Percentiles rank a stretch among this genome's conserved stretches.
Evolutionary conservation across 2,329 filamentous ascomycete species (phyloP).

Genomic region (Apiospora arundinis): DNA sequence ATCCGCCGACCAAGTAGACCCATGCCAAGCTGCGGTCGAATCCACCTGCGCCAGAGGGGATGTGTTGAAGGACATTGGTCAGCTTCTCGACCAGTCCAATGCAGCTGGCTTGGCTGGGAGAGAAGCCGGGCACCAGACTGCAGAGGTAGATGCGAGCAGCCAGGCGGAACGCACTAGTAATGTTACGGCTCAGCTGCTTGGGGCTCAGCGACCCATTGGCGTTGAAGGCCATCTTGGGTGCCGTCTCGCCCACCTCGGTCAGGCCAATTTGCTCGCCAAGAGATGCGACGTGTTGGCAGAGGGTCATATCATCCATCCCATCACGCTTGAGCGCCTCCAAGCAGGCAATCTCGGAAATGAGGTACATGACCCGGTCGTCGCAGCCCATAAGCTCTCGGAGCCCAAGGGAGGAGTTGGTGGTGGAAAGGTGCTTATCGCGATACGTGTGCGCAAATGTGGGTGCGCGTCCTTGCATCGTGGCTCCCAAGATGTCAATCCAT

Average conservation of each 20-base stretch:
- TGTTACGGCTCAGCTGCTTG: slow-evolving; percentile 84
- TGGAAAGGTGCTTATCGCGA: slow-evolving; percentile 86
- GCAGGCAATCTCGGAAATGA: slow-evolving; percentile 97
- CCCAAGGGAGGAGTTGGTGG: slow-evolving; percentile 66
- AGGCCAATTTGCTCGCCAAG: slow-evolving; percentile 85
- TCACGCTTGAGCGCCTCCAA: slow-evolving; percentile 86
- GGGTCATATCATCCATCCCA: slow-evolving; percentile 82
- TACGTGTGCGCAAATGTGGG: slow-evolving; percentile 95
- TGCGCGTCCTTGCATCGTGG: slow-evolving; percentile 86
- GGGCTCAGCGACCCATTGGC: slow-evolving; percentile 78
- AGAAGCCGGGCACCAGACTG: slow-evolving; percentile 89
- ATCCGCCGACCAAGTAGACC: slow-evolving; percentile 89
- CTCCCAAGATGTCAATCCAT: slow-evolving; percentile 97
- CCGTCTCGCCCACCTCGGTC: slow-evolving; percentile 71
- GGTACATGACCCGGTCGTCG: slow-evolving; percentile 95
- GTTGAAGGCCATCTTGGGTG: slow-evolving; percentile 66
- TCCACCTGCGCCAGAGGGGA: slow-evolving; percentile 80
- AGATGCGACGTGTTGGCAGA: slow-evolving; percentile 89
- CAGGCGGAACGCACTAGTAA: slow-evolving; percentile 88
- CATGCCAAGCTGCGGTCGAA: slow-evolving; percentile 92
- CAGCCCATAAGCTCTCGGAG: slow-evolving; percentile 96
- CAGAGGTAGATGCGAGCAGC: slow-evolving; percentile 97
- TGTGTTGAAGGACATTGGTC: slow-evolving; percentile 76
- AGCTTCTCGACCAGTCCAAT: slow-evolving; percentile 80
- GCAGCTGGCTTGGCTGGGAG: slow-evolving; percentile 75